A percentile compares a stretch with the other conserved stretches of the same genome.
Conservation (phyloP, 192 early-diverging fungal species). For the Physocladia obscura region DNA sequence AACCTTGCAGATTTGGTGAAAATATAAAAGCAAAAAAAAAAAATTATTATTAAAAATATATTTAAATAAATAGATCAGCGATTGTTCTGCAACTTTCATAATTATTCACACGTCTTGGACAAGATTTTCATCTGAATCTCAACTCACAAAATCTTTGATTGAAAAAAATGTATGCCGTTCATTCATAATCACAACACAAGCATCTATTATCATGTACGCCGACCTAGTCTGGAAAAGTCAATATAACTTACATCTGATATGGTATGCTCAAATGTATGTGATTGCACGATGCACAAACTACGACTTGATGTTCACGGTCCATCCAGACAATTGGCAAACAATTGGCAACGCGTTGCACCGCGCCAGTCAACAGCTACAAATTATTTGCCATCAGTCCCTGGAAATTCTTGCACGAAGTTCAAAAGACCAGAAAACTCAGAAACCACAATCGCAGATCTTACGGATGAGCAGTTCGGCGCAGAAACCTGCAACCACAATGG, state of each 20-base stretch:
- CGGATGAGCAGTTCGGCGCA: no score
- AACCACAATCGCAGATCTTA: no score
- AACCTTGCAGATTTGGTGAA: not conserved
- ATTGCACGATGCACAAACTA: not conserved
- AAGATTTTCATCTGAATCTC: not conserved
- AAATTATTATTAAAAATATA: no score
- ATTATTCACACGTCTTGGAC: not conserved
- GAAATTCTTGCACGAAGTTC: no score
- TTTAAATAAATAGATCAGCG: no score
- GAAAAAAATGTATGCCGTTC: not conserved
- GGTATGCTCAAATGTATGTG: not conserved
- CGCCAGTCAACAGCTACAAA: no score
- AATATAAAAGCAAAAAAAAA: no score
- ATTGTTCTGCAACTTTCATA: not conserved
- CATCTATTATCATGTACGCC: not conserved
- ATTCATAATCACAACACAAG: not conserved
- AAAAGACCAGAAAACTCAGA: no score
- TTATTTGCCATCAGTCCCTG: no score
- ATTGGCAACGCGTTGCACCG: not conserved
- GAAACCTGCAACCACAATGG: no score
- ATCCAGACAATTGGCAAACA: constrained; percentile 1
- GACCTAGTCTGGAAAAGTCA: not conserved
- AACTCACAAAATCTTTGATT: not conserved
- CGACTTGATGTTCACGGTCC: not conserved
- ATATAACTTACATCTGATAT: not conserved